phyloP scores from a whole-genome alignment of 2,329 filamentous ascomycete genomes.

The Fusarium circinatum region DNA sequence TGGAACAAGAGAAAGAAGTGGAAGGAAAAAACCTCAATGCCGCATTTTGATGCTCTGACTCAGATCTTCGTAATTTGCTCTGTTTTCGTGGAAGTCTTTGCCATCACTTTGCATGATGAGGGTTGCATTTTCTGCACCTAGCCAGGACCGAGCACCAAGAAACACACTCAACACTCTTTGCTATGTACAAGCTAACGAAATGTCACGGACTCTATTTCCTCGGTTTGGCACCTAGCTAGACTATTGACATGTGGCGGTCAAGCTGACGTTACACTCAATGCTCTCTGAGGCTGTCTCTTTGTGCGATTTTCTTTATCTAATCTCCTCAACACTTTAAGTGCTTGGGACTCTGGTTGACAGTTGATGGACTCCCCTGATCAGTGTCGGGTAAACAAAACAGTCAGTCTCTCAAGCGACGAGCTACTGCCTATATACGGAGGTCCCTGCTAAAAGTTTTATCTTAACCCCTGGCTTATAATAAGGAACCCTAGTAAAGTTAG shows the following conservation, averaged over 20 bases:
- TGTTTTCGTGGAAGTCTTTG: constrained; percentile 6
- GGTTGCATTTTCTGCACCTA: constrained; percentile 19
- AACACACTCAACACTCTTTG: constrained; percentile 1
- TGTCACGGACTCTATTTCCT: constrained; percentile 2
- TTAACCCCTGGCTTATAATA: no score
- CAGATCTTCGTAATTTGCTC: background rate
- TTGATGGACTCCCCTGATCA: background rate
- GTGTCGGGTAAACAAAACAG: constrained; percentile 4
- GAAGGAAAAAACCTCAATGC: background rate
- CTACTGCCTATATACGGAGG: no score
- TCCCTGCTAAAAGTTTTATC: no score
- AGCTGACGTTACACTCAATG: constrained; percentile 26
- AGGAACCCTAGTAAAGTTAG: no score
- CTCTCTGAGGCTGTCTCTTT: constrained; percentile 15
- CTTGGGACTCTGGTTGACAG: background rate
- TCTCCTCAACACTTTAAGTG: background rate
- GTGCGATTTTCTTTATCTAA: constrained; percentile 9
- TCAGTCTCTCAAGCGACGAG: constrained; percentile 14
- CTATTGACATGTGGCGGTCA: constrained; percentile 27
- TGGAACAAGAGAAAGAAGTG: background rate
- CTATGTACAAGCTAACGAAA: background rate
- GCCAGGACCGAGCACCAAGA: background rate
- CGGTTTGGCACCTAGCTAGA: constrained; percentile 9
- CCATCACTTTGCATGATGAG: background rate
- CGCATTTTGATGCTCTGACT: constrained; percentile 3